Evolutionary conservation across 2,329 filamentous ascomycete species (phyloP).

Genomic region (Diplocarpon rosae): DNA sequence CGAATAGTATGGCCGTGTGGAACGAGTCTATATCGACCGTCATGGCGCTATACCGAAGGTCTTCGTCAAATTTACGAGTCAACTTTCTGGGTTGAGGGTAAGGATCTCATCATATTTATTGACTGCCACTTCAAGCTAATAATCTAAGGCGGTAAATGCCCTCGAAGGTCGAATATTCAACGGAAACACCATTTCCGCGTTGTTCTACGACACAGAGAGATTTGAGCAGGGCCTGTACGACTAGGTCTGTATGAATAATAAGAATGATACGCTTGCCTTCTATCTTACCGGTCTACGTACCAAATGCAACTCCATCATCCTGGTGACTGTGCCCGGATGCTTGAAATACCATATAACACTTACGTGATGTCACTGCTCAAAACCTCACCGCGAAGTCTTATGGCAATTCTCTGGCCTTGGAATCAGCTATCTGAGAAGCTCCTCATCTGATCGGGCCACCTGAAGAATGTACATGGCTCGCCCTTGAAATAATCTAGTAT

Average conservation of each 20-base stretch:
- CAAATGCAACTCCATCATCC: too few relatives aligned
- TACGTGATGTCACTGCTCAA: too few relatives aligned
- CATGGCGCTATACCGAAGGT: slow-evolving; percentile 50
- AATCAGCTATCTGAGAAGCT: too few relatives aligned
- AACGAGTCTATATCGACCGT: slow-evolving; percentile 65
- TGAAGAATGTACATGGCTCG: too few relatives aligned
- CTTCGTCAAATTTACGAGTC: slow-evolving; percentile 86
- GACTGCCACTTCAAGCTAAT: slow-evolving; percentile 12
- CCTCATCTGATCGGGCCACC: too few relatives aligned
- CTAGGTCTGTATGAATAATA: slow-evolving; percentile 1
- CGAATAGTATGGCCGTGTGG: slow-evolving; percentile 65
- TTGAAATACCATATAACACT: too few relatives aligned
- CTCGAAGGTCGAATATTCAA: slow-evolving; percentile 82
- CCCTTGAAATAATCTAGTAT: too few relatives aligned
- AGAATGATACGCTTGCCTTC: slow-evolving; percentile 2
- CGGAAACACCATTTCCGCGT: slow-evolving; percentile 71
- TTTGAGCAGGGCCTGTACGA: slow-evolving; percentile 61
- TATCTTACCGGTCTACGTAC: neutral
- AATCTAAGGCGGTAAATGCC: slow-evolving; percentile 68
- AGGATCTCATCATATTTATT: slow-evolving; percentile 28
- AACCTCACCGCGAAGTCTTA: too few relatives aligned
- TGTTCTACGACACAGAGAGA: slow-evolving; percentile 70
- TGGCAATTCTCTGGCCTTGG: too few relatives aligned
- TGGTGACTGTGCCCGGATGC: too few relatives aligned
- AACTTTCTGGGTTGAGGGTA: slow-evolving; percentile 74